Evolutionary conservation across 805 yeast species (phyloP), one percentile per base, ranked within the genome.

Genomic region (Hanseniaspora lachancei): DNA sequence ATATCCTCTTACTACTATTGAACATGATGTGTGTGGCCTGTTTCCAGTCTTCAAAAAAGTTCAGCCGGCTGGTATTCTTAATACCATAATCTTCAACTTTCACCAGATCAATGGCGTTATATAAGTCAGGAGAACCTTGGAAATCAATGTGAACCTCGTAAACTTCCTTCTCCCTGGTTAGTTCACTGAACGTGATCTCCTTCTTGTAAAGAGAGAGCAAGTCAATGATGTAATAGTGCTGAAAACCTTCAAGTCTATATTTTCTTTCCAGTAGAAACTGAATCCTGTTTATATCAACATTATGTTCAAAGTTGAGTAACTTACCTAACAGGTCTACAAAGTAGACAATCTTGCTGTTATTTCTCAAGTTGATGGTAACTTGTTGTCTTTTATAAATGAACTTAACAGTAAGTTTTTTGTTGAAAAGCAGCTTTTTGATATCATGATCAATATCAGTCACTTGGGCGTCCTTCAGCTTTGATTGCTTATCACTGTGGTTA

Each of bases 1-100:
- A 84, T n/a, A 91, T 78, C 2, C 80, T 76, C 58, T 84, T 87
- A 6, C 95, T 76, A n/a, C 79, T 77, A 0, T 95, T 95, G 60
- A 82, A 80, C 39, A 85, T 66, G 0, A 88, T 78, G 62, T 75
- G 87, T 62, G 88, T 80, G 5, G 88, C 77, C 63, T 91, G 97
- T 63, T 93, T 91, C 64, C 88, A 69, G 58, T 81, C 40, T 32
- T 53, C 56, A 46, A 53, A 53, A 32, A 53, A 53, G n/a, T 46
- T 43, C 18, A 46, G 16, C 21, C 56, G 38, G 15, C 21, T 36
- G 1, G 10, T 13, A 39, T 53, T 53, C 32, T 53, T 53, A n/a
- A 1, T 46, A 13, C 27, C 24, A n/a, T 35, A 53, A 10, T 46
- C 40, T 8, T 13, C 21, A 18, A 46, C 47, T 7, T 20, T 5